Evolutionary conservation across 2,329 filamentous ascomycete species (phyloP), one percentile per base, ranked within the genome.

Genomic region (Davidsoniella virescens): DNA sequence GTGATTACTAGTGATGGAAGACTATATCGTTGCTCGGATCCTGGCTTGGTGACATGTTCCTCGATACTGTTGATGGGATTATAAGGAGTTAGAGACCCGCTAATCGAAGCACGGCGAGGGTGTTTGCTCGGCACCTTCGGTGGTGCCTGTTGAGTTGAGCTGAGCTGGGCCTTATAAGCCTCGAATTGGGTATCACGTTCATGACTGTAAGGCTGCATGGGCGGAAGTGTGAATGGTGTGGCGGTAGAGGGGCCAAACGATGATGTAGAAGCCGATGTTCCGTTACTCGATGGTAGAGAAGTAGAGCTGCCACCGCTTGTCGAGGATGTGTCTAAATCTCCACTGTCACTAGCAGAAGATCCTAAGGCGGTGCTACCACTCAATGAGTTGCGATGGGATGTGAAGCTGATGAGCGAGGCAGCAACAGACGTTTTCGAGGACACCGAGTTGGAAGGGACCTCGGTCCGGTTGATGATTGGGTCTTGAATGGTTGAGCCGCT

Each of bases 141-240:
- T 5, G 47, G 14, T 6, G n/a, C 7, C 43, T 47, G 44, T 14
- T 9, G 38, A 23, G 14, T 33, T 5, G 47, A 49, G 10, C 17
- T 16, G 14, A 41, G 39, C 17, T 44, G 9, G 14, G 63, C 62
- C 16, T 69, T 56, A 56, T 68, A 72, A 4, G 66, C 64, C 45
- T 72, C 70, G 52, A 71, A 72, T 50, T 67, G 63, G 3, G 69
- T 71, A 49, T 70, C 66, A 5, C 69, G 63, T 59, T 65, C 61
- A 58, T 72, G 69, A 48, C 61, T 64, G 58, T 71, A 71, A 39
- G 62, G 61, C 6, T 29, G 29, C 46, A 25, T 71, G 39, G 62
- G 60, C 8, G 37, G 18, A 25, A 26, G 3, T 17, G 44, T 25
- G 17, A 33, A 16, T 17, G 45, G 29, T 25, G 44, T 14, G 16